Conservation (phyloP, 805 yeast genomes). For the Sugiyamaella floridensis region DNA sequence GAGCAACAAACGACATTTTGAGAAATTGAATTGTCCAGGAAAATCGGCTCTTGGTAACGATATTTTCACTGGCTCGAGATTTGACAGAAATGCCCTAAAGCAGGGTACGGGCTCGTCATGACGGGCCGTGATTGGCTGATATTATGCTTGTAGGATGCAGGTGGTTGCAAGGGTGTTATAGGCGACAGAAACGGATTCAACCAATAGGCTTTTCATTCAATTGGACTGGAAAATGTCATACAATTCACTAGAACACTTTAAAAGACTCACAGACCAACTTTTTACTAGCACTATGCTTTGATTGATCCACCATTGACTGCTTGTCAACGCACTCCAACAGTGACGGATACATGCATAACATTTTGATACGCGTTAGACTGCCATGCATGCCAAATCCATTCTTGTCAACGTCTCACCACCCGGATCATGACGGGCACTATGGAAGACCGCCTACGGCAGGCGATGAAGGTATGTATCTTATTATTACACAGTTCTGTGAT, state of each 20-base stretch:
- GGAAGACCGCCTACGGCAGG: slow-evolving; percentile 8
- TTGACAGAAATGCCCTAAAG: neutral
- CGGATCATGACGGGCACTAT: slow-evolving; percentile 4
- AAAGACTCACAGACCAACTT: too few relatives aligned
- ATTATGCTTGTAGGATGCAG: neutral
- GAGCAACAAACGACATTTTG: slow-evolving; percentile 15
- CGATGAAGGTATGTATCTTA: slow-evolving; percentile 10
- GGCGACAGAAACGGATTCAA: neutral
- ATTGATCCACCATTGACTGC: too few relatives aligned
- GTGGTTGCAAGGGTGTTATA: neutral
- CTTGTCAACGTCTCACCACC: neutral
- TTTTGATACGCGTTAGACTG: too few relatives aligned
- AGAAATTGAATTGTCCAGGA: neutral
- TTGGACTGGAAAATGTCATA: too few relatives aligned
- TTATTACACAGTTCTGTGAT: neutral
- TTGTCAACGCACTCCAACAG: too few relatives aligned
- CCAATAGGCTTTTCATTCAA: too few relatives aligned
- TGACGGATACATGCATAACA: too few relatives aligned
- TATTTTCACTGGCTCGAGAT: neutral
- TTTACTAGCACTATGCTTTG: too few relatives aligned
- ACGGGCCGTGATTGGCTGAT: too few relatives aligned
- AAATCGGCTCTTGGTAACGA: neutral
- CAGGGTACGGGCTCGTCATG: neutral
- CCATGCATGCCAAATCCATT: neutral
- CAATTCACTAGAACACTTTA: too few relatives aligned